phyloP scores from a whole-genome alignment of 306 rosid genomes.

The Ormosia semicastrata region DNA sequence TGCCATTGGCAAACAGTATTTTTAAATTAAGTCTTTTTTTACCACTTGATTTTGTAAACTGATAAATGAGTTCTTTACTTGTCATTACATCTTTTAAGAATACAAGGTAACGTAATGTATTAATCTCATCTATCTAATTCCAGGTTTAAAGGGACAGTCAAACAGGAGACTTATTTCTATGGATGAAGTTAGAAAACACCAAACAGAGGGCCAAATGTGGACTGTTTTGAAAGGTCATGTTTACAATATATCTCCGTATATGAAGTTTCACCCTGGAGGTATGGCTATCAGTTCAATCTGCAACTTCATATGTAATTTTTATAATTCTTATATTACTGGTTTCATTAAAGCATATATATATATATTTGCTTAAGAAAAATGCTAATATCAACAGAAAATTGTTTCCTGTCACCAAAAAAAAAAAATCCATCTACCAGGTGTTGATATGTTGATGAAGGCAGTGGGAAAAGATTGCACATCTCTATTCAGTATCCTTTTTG shows the following conservation, averaged over 20 bases:
- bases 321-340: background rate
- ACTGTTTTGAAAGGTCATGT: slow-evolving; percentile 92
- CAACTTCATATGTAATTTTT: slow-evolving; percentile 7
- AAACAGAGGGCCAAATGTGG: slow-evolving; percentile 84
- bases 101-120: background rate
- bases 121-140: slow-evolving; percentile 18
- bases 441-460: slow-evolving; percentile 83
- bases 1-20: background rate
- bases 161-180: slow-evolving; percentile 79
- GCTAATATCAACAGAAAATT: slow-evolving; percentile 1
- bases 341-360: background rate
- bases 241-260: slow-evolving; percentile 82
- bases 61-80: background rate
- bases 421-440: slow-evolving; percentile 54
- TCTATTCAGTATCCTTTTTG: slow-evolving; percentile 88
- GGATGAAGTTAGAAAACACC: slow-evolving; percentile 81
- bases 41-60: slow-evolving; percentile 2
- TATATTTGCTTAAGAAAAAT: background rate
- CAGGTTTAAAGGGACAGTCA: slow-evolving; percentile 89
- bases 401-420: background rate
- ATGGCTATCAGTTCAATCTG: slow-evolving; percentile 28
- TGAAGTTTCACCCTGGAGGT: slow-evolving; percentile 99
- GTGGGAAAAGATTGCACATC: slow-evolving; percentile 96
- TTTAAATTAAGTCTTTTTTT: background rate
- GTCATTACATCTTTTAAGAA: background rate